Evolutionary conservation across 352 stramenopile species (phyloP), one percentile per base, ranked within the genome.

Genomic region (Globisporangium acanthophoron): DNA sequence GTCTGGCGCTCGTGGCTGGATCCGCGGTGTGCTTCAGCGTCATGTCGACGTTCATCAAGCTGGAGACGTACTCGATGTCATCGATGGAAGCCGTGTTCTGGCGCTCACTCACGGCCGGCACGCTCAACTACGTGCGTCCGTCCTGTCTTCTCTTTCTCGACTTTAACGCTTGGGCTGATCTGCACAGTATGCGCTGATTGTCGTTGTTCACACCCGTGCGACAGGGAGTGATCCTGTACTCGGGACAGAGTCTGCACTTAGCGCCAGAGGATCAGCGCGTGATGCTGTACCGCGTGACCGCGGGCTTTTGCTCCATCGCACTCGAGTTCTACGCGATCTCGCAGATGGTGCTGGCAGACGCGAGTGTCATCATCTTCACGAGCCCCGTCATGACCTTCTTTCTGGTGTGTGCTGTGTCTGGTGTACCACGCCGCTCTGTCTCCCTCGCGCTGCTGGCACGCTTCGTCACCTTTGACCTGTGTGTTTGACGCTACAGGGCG

Each of bases 31-130:
- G 79, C 66, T 93, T 93, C 62, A 89, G 77, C 55, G 66, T 90
- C 71, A 90, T 91, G 80, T 90, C 84, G 16, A 90, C 77, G 16
- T 69, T 90, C 50, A 52, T 90, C 70, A 93, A 93, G 76, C 88
- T 78, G 57, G 78, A 78, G 43, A 88, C 78, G 44, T 86, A 72
- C 69, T 75, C 62, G 40, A 88, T 91, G 78, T 82, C 79, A n/a
- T 85, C 84, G 8, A 80, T 91, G 52, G 84, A 91, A 52, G 78
- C 74, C 49, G 76, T 93, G 58, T 89, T 93, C 65, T 93, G 80
- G 83, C 78, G 80, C 40, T 89, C 78, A 4, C 50, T 75, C 39
- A 71, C 85, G 16, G 73, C 71, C 21, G 70, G 85, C 39, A 0
- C 57, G 6, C 71, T 87, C 51, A 92, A 90, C 58, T 87, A 83